Percentiles rank a stretch among this genome's conserved stretches.
phyloP scores from a whole-genome alignment of 2,329 filamentous ascomycete genomes.

The Trichothecium sympodiale region DNA sequence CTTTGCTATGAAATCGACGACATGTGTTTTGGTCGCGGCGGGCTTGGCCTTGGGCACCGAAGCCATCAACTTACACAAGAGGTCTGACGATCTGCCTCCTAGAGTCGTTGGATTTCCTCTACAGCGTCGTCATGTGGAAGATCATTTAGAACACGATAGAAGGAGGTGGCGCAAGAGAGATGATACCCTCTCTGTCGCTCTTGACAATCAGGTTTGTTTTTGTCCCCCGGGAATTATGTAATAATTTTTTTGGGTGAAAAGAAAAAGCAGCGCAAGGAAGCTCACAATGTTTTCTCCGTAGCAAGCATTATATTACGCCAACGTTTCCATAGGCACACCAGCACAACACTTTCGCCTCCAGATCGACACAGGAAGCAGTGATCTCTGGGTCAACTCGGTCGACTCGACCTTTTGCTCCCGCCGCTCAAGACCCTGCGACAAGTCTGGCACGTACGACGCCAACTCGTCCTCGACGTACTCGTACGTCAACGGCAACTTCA shows the following conservation, averaged over 20 bases:
- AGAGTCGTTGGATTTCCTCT: no score
- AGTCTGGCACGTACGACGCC: constrained; percentile 56
- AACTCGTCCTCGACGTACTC: constrained; percentile 66
- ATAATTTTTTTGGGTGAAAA: background rate
- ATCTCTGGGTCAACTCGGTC: constrained; percentile 59
- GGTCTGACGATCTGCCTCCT: no score
- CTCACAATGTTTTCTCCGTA: constrained; percentile 17
- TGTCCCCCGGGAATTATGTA: no score
- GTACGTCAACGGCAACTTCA: constrained; percentile 66
- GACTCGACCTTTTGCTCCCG: constrained; percentile 47
- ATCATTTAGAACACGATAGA: constrained; percentile 5
- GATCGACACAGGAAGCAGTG: constrained; percentile 58
- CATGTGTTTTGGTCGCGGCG: no score
- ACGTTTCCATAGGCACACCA: constrained; percentile 52
- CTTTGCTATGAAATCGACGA: no score
- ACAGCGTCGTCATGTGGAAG: constrained; percentile 3
- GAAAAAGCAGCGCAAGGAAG: background rate
- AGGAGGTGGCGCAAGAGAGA: constrained; percentile 29
- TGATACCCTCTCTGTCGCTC: constrained; percentile 27
- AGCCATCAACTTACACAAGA: no score
- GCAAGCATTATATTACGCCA: constrained; percentile 55
- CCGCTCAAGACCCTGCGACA: constrained; percentile 37
- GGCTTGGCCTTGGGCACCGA: no score
- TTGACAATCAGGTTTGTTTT: constrained; percentile 44
- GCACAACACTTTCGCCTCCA: constrained; percentile 45